Evolutionary conservation across 441 rosid genomes (phyloP).

Genomic region (Populus hybrid): DNA sequence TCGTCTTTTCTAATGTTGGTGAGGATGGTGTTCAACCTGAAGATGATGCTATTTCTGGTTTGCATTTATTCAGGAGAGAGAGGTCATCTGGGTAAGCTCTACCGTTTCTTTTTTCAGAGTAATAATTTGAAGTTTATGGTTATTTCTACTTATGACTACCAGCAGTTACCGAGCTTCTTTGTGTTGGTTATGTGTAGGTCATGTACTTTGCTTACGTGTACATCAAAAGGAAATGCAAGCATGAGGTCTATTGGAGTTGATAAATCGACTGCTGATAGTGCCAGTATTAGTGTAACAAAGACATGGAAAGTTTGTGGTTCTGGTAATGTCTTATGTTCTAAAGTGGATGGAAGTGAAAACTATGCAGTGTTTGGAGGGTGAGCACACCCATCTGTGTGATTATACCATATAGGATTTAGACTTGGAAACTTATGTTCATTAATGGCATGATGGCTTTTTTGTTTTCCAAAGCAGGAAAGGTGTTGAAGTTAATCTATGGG

Average conservation of each 20-base stretch:
- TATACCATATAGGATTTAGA: background rate
- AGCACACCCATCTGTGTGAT: slow-evolving; percentile 24
- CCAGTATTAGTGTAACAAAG: slow-evolving; percentile 26
- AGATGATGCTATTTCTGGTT: slow-evolving; percentile 52
- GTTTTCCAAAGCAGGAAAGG: slow-evolving; percentile 51
- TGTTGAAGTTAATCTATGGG: slow-evolving; percentile 80
- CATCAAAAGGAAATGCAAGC: slow-evolving; percentile 67
- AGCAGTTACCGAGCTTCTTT: background rate
- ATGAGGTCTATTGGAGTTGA: slow-evolving; percentile 40
- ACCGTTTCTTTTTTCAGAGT: background rate
- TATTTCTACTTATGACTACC: background rate
- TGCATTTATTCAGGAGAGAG: slow-evolving; percentile 69
- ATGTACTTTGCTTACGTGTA: slow-evolving; percentile 70
- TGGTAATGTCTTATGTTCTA: slow-evolving; percentile 54
- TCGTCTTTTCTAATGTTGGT: slow-evolving; percentile 35
- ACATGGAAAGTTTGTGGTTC: slow-evolving; percentile 67
- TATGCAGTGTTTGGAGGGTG: slow-evolving; percentile 91
- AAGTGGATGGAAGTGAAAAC: slow-evolving; percentile 68
- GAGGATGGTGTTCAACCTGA: slow-evolving; percentile 34
- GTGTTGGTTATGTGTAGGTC: slow-evolving; percentile 39
- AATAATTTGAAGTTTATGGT: background rate
- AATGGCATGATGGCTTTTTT: slow-evolving; percentile 3
- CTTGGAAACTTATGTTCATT: background rate
- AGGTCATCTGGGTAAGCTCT: slow-evolving; percentile 39
- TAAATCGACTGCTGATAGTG: slow-evolving; percentile 30